Evolutionary conservation across 768 basidiomycete species (phyloP), one percentile per base, ranked within the genome.

Genomic region (Solioccasus polychromus): DNA sequence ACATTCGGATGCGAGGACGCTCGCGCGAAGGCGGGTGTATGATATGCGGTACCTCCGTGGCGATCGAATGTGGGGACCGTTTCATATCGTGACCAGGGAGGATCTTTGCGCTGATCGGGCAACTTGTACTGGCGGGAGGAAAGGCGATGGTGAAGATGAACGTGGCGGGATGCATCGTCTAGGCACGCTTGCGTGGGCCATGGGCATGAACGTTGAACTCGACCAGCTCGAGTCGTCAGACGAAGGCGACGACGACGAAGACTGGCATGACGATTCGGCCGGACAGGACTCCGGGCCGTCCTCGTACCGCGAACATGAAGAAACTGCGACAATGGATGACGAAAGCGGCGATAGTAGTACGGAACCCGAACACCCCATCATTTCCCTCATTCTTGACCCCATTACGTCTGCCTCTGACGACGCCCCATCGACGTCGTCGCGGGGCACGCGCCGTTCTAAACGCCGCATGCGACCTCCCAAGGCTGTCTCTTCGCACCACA

Each of bases 31-130:
- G 32, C 50, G 62, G 34, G 64, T 62, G 10, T 64, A 64, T 36
- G 62, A 64, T 17, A 64, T 64, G 64, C 57, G 52, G 24, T 64
- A 64, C 34, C 50, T 67, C 18, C 50, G 56, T 5, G 56, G 45
- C 8, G 51, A 66, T 26, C 57, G 62, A 19, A 15, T 62, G 11
- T 67, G 62, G 62, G 62, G 62, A 9, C 62, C 62, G 8, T 67
- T 41, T 28, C 57, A 56, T 2, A 11, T 22, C 4, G 62, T 67
- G 6, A 53, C 39, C 8, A 45, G 29, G 37, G 39, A 40, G 5
- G n/a, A 43, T 25, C 45, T 46, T 20, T 32, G 15, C 14, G 1
- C 19, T 17, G 35, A 8, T 24, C 31, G 37, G 20, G 20, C 12
- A 11, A 5, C 39, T 7, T 22, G 35, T n/a, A n/a, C 1, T 8